Conservation (phyloP, 345 rosid genomes). For the Hibiscus mutabilis region DNA sequence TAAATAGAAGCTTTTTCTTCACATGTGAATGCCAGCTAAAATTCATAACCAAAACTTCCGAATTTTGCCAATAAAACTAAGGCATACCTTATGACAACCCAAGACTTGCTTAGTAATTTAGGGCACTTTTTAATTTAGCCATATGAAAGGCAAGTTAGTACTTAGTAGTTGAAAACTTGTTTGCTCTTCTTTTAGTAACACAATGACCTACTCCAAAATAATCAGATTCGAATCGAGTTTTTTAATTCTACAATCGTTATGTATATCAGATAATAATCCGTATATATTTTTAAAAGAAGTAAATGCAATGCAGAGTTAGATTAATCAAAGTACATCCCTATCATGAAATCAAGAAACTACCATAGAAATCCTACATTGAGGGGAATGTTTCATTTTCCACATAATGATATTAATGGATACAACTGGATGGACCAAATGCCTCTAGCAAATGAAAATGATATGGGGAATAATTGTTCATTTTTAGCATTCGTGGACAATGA, state of each 20-base stretch:
- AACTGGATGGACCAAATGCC: constrained; percentile 47
- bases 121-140: constrained; percentile 9
- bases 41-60: neutral
- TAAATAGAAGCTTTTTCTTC: neutral
- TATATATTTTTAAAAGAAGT: neutral
- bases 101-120: neutral
- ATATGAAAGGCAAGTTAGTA: neutral
- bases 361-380: constrained; percentile 2
- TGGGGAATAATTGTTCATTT: constrained; percentile 18
- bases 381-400: constrained; percentile 53
- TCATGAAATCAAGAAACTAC: constrained; percentile 7
- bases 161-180: neutral
- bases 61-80: neutral
- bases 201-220: no score
- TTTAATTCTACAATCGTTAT: no score
- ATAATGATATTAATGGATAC: constrained; percentile 42
- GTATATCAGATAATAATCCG: neutral
- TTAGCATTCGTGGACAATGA: neutral
- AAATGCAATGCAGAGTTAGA: constrained; percentile 1
- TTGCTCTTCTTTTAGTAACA: constrained; percentile 12
- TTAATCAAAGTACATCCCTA: constrained; percentile 13
- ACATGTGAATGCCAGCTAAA: neutral
- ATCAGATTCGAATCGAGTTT: no score
- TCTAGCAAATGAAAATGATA: constrained; percentile 29
- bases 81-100: neutral